These are phyloP conservation scores for Coemansia sp. DNA, from an alignment of 192 early-diverging fungal genomes.

Conservation along the genomic window DNA sequence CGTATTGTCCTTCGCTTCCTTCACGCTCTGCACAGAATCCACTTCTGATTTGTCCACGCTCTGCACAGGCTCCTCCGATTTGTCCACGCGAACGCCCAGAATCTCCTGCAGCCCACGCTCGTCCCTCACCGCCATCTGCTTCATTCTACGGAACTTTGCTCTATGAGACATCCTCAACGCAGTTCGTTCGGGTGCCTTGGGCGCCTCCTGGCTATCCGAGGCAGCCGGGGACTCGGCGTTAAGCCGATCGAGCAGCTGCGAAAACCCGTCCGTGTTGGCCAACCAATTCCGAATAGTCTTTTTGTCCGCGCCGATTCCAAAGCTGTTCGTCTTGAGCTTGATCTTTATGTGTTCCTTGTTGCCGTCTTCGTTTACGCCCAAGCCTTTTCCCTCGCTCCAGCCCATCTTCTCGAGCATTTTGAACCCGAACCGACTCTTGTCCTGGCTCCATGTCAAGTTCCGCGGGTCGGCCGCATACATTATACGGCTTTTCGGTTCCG, in stretches of 20 bases:
- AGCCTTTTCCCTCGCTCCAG: conserved; percentile 89
- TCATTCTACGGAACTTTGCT: conserved; percentile 45
- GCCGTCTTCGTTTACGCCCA: conserved; percentile 87
- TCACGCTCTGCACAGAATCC: not conserved
- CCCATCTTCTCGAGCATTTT: conserved; percentile 95
- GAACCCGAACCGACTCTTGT: conserved; percentile 82
- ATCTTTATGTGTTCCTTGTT: conserved; percentile 82
- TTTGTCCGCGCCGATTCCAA: conserved; percentile 88
- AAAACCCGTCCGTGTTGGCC: conserved; percentile 85
- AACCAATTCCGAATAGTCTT: conserved; percentile 93
- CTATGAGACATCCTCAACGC: conserved; percentile 22
- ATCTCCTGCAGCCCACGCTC: conserved; percentile 52
- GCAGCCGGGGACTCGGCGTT: conserved; percentile 53
- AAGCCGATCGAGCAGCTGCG: conserved; percentile 72
- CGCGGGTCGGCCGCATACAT: conserved; percentile 80
- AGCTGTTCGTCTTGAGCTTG: conserved; percentile 76
- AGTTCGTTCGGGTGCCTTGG: not conserved
- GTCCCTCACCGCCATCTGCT: conserved; percentile 42
- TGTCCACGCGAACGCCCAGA: conserved; percentile 23
- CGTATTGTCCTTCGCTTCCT: not conserved
- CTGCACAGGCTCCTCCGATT: not conserved
- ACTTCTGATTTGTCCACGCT: not conserved
- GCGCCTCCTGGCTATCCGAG: too few species aligned
- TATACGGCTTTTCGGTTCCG: conserved; percentile 39
- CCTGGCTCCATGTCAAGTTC: conserved; percentile 85